These are phyloP conservation scores for Haberlea rhodopensis DNA, from an alignment of 257 asterid genomes.

Conservation along the genomic window DNA sequence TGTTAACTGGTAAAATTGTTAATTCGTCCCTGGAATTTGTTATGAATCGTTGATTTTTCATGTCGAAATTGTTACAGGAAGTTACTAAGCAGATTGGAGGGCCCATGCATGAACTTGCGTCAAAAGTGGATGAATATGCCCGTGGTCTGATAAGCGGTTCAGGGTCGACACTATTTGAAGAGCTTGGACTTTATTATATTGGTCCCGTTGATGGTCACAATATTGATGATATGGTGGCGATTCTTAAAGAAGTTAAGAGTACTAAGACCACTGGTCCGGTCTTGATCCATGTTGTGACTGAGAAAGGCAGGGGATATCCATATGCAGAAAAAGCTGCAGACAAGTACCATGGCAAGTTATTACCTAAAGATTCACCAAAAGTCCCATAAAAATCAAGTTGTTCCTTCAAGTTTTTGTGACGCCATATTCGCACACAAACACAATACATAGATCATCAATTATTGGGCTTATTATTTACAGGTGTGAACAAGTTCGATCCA, in stretches of 20 bases:
- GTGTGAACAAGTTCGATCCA: constrained; percentile 89
- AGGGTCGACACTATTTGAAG: constrained; percentile 88
- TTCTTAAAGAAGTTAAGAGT: constrained; percentile 84
- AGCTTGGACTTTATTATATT: constrained; percentile 88
- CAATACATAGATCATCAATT: neutral
- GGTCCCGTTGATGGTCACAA: constrained; percentile 98
- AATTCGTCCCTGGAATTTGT: neutral
- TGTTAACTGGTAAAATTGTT: neutral
- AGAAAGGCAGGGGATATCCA: constrained; percentile 97
- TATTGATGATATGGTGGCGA: constrained; percentile 73
- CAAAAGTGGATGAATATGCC: constrained; percentile 96
- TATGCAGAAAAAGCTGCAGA: constrained; percentile 94
- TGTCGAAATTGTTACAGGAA: constrained; percentile 56
- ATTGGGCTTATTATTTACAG: constrained; percentile 34
- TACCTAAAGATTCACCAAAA: neutral
- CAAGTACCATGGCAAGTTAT: constrained; percentile 75
- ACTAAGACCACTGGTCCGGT: constrained; percentile 88
- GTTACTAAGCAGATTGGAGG: constrained; percentile 96
- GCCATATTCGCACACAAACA: neutral
- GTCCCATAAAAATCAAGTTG: neutral
- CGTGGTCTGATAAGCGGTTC: constrained; percentile 95
- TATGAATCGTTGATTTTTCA: constrained; percentile 11
- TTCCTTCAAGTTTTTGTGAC: neutral
- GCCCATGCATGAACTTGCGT: constrained; percentile 90
- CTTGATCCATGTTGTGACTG: constrained; percentile 86